Evolutionary conservation across 768 basidiomycete genomes (phyloP).

Genomic region (Paxillus involutus): DNA sequence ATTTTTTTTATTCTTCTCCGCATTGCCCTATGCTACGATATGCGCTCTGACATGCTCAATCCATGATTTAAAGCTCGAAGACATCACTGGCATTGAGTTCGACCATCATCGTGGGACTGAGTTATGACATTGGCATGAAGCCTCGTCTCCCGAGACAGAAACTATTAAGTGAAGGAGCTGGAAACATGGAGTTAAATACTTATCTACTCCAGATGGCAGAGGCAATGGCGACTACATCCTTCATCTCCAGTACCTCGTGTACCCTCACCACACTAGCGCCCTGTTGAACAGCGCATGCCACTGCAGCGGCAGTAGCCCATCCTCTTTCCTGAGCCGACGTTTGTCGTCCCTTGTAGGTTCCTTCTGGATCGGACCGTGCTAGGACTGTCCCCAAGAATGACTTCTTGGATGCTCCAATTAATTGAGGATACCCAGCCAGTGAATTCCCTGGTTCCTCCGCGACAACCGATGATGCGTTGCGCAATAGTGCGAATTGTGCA

Average conservation of each 20-base stretch:
- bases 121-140: too few species aligned
- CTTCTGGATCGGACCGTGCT: slow-evolving; percentile 39
- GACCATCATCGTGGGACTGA: too few species aligned
- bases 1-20: slow-evolving; percentile 1
- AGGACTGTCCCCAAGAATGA: slow-evolving; percentile 77
- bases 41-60: slow-evolving; percentile 23
- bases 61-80: neutral
- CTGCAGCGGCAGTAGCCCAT: slow-evolving; percentile 79
- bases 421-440: slow-evolving; percentile 56
- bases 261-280: slow-evolving; percentile 74
- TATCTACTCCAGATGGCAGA: slow-evolving; percentile 52
- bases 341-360: slow-evolving; percentile 44
- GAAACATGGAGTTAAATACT: neutral
- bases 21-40: slow-evolving; percentile 20
- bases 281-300: slow-evolving; percentile 74
- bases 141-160: too few species aligned
- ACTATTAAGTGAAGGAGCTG: too few species aligned
- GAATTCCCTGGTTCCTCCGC: slow-evolving; percentile 45
- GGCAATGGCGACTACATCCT: slow-evolving; percentile 69
- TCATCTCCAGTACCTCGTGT: slow-evolving; percentile 74
- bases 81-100: too few species aligned
- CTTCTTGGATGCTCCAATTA: slow-evolving; percentile 84
- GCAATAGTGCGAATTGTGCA: slow-evolving; percentile 71
- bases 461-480: slow-evolving; percentile 47
- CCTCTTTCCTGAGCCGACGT: slow-evolving; percentile 65